Conservation (phyloP, 2,329 filamentous ascomycete genomes). For the Cryphonectria parasitica region DNA sequence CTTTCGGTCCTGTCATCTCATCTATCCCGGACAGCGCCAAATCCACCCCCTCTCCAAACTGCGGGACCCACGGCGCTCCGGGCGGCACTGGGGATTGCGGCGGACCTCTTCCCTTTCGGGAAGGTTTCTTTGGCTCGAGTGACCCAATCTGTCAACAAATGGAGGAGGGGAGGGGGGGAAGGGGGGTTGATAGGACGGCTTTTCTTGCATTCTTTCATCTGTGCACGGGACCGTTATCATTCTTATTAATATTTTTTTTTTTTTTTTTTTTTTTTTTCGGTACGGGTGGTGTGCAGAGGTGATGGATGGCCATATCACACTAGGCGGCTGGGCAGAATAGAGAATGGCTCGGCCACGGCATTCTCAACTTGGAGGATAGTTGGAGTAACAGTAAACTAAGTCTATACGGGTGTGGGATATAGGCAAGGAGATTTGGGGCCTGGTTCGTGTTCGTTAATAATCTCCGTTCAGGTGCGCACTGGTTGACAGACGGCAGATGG, state of each 20-base stretch:
- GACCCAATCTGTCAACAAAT: neutral
- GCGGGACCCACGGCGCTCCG: slow-evolving; percentile 3
- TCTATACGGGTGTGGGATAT: neutral
- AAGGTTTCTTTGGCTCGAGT: slow-evolving; percentile 13
- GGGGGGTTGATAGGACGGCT: slow-evolving; percentile 12
- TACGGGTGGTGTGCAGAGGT: neutral
- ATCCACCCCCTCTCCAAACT: neutral
- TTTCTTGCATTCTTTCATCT: neutral
- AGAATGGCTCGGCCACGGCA: neutral
- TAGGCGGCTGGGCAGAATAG: neutral
- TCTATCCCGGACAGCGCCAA: slow-evolving; percentile 4
- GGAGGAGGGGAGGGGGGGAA: neutral
- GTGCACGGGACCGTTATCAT: neutral
- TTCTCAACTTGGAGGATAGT: neutral
- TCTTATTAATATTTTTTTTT: no score
- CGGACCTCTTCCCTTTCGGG: slow-evolving; percentile 2
- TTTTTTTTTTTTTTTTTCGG: no score
- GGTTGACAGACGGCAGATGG: neutral
- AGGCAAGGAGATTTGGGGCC: neutral
- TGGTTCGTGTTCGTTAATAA: neutral
- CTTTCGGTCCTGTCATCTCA: slow-evolving; percentile 15
- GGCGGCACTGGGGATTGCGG: slow-evolving; percentile 3
- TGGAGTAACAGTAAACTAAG: neutral
- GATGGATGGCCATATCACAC: neutral
- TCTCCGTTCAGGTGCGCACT: neutral